Evolutionary conservation across 805 yeast genomes (phyloP).

Genomic region (Priceomyces carsonii): DNA sequence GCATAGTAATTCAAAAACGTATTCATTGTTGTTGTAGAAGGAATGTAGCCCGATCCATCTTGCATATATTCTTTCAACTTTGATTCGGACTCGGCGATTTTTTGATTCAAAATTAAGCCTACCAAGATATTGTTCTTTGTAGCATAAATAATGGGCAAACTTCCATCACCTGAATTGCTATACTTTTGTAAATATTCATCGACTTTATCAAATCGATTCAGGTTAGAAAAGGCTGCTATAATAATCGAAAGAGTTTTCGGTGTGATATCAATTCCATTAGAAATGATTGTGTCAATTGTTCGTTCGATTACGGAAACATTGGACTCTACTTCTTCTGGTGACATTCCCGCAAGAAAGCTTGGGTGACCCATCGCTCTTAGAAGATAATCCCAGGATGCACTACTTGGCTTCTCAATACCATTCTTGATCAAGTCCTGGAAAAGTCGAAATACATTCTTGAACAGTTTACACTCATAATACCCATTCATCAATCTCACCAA

Average conservation of each 20-base stretch:
- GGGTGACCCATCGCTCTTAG: slow-evolving; percentile 49
- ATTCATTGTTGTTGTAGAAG: slow-evolving; percentile 55
- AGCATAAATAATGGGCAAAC: slow-evolving; percentile 33
- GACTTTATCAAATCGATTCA: slow-evolving; percentile 43
- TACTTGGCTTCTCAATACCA: slow-evolving; percentile 40
- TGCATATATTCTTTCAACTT: slow-evolving; percentile 37
- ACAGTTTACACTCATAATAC: slow-evolving; percentile 36
- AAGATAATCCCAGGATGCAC: slow-evolving; percentile 60
- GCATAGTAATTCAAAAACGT: slow-evolving; percentile 46
- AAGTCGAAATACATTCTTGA: slow-evolving; percentile 39
- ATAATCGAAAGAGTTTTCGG: slow-evolving; percentile 50
- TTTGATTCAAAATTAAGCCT: slow-evolving; percentile 43
- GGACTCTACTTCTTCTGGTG: slow-evolving; percentile 27
- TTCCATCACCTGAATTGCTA: slow-evolving; percentile 16
- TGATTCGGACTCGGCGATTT: slow-evolving; percentile 46
- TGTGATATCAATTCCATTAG: slow-evolving; percentile 37
- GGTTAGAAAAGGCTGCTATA: slow-evolving; percentile 47
- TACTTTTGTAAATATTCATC: slow-evolving; percentile 35
- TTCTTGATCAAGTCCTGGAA: slow-evolving; percentile 51
- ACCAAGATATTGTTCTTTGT: slow-evolving; percentile 47
- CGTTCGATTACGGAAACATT: slow-evolving; percentile 23
- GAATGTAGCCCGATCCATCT: slow-evolving; percentile 34
- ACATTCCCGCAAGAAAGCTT: slow-evolving; percentile 20
- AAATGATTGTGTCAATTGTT: slow-evolving; percentile 30
- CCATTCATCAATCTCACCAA: slow-evolving; percentile 47